Evolutionary conservation across 202 grass and related monocot species (phyloP), one percentile per base, ranked within the genome.

Genomic region (Sporobolus alterniflorus): DNA sequence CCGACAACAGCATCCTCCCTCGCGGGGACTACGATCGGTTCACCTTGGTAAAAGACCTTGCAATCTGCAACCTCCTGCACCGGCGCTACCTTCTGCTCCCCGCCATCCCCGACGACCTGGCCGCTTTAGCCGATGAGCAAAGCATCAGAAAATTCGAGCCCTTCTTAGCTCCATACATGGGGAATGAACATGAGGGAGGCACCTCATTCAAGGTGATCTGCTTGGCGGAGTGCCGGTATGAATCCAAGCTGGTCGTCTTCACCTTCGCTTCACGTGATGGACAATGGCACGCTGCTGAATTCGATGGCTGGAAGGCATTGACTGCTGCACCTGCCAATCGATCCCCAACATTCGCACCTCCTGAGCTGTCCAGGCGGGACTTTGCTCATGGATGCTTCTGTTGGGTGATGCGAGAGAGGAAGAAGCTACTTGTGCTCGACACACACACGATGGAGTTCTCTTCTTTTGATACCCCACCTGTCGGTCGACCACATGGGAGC

Each of bases 341-440:
- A 48, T 12, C 46, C 9, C 9, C 46, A 48, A 16, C 4, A 1
- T 3, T 48, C 13, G n/a, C n/a, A n/a, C 3, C 11, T 12, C 15
- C 46, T 48, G 46, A 48, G 15, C 17, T 48, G 46, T 1, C 15
- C 46, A 10, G 15, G 13, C 30, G 42, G 13, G 15, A 36, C 62
- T 51, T 28, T 4, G 76, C 62, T 12, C 61, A 78, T 22, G 10
- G 31, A 39, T 67, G 30, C 30, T 78, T 78, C 62, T 79, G 31
- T 20, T 79, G 62, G 62, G 13, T 24, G 13, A 52, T 67, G 32
- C 3, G 25, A 18, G 16, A 0, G 17, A 46, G 9, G 11, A 1
- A 62, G 1, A 79, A 79, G 31, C 21, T 79, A 47, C 15, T 79
- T 3, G 33, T 79, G 61, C 76, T 79, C 3, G 8, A 79, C n/a